Evolutionary conservation across 768 basidiomycete genomes (phyloP), one percentile per base, ranked within the genome.

Genomic region (Pulveroboletus sp.): DNA sequence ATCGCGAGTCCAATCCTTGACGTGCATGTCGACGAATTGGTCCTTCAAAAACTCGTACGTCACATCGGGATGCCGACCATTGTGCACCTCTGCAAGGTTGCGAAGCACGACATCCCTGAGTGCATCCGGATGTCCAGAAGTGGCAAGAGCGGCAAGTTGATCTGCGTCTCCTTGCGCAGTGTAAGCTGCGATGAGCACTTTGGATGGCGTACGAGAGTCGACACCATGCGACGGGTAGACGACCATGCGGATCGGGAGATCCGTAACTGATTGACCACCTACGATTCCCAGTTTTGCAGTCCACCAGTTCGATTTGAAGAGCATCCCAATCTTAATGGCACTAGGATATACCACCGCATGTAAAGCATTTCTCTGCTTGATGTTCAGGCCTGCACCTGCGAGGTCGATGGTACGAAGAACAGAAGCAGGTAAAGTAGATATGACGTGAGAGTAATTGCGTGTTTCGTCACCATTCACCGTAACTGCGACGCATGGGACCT

Each of bases 1-100:
- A 31, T 69, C 58, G 22, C 64, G 53, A 31, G 36, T 45, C 74
- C 75, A 76, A 47, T 67, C 62, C 61, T 64, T 68, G 0, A 65
- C 47, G 34, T 62, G 45, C 13, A 55, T 56, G 19, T 66, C 54
- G 10, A 55, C 37, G 3, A 43, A 43, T 29, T 55, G 19, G 1
- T 40, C 42, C 17, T 26, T 29, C 2, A 55, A 19, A 12, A 24
- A 55, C 3, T 4, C 19, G 27, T 49, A 55, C 3, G 54, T 55
- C 31, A 55, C 20, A 2, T 49, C 45, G 6, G 36, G 41, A n/a
- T 55, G 42, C 12, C 22, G 31, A 7, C 36, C 36, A 17, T 31
- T n/a, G 23, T 45, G 49, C 12, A 9, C 50, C 32, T 54, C 52
- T 27, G 43, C 52, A 16, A 51, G 52, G 24, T 55, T 44, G 12